Evolutionary conservation across 2,329 filamentous ascomycete genomes (phyloP).

Genomic region (Microdochium nivale): DNA sequence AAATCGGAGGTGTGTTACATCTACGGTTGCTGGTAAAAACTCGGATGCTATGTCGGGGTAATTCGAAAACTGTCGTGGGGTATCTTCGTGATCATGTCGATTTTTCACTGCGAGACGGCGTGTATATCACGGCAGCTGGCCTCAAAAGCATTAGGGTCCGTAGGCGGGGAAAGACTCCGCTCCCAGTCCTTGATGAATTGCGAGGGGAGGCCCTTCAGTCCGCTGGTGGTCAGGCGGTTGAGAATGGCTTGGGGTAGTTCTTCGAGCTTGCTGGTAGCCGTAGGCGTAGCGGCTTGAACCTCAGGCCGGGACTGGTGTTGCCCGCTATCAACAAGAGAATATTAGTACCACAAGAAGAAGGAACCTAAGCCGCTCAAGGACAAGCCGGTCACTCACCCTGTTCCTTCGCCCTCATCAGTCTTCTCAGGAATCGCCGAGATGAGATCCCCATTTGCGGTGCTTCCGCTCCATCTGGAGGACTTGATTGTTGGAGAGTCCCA

Average conservation of each 20-base stretch:
- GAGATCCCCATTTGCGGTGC: constrained; percentile 42
- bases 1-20: neutral
- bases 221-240: constrained; percentile 63
- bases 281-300: constrained; percentile 14
- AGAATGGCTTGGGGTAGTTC: constrained; percentile 61
- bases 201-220: constrained; percentile 74
- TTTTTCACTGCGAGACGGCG: neutral
- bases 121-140: neutral
- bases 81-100: constrained; percentile 1
- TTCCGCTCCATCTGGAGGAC: constrained; percentile 56
- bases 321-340: constrained; percentile 11
- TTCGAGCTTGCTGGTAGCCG: constrained; percentile 36
- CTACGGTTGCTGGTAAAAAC: neutral
- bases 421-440: constrained; percentile 36
- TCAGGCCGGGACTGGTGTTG: constrained; percentile 17
- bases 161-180: constrained; percentile 55
- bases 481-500: constrained; percentile 50
- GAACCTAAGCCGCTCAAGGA: neutral
- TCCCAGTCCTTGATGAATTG: constrained; percentile 91
- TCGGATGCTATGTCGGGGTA: neutral
- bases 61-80: neutral
- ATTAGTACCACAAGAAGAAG: neutral
- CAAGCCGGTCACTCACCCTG: constrained; percentile 34
- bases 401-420: constrained; percentile 33
- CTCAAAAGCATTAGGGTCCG: neutral